Conservation (phyloP, 1,284 basidiomycete genomes). For the Fistulinella staudtii region DNA sequence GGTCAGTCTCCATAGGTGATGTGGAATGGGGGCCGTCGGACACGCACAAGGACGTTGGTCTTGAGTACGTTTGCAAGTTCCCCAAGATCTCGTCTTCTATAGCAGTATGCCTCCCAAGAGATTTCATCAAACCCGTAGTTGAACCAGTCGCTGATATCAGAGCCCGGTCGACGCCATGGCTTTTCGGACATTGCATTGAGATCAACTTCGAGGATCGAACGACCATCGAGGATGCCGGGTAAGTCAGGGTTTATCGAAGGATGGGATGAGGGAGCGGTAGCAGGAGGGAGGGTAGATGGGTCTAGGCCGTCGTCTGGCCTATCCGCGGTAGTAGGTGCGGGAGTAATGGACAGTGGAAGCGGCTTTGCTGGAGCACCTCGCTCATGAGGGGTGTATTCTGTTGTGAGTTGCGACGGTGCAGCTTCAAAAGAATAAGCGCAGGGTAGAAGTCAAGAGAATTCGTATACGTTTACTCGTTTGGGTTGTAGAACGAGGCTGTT, state of each 20-base stretch:
- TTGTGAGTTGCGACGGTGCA: constrained; percentile 65
- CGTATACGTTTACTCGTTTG: constrained; percentile 34
- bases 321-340: constrained; percentile 20
- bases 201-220: constrained; percentile 88
- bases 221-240: constrained; percentile 69
- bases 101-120: constrained; percentile 90
- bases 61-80: constrained; percentile 76
- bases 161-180: constrained; percentile 90
- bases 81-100: constrained; percentile 78
- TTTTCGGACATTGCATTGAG: constrained; percentile 80
- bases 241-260: constrained; percentile 68
- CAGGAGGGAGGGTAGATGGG: constrained; percentile 58
- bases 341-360: constrained; percentile 19
- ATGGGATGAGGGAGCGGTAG: constrained; percentile 68
- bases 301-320: constrained; percentile 53
- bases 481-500: constrained; percentile 20
- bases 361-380: constrained; percentile 44
- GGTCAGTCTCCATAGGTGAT: constrained; percentile 2
- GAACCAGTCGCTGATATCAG: constrained; percentile 97
- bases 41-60: constrained; percentile 70
- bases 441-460: background rate
- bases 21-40: background rate
- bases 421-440: constrained; percentile 20
- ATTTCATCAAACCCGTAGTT: constrained; percentile 99
- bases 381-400: constrained; percentile 87